These are phyloP conservation scores for Amyloporia xantha DNA, from an alignment of 768 basidiomycete species.

Conservation along the genomic window DNA sequence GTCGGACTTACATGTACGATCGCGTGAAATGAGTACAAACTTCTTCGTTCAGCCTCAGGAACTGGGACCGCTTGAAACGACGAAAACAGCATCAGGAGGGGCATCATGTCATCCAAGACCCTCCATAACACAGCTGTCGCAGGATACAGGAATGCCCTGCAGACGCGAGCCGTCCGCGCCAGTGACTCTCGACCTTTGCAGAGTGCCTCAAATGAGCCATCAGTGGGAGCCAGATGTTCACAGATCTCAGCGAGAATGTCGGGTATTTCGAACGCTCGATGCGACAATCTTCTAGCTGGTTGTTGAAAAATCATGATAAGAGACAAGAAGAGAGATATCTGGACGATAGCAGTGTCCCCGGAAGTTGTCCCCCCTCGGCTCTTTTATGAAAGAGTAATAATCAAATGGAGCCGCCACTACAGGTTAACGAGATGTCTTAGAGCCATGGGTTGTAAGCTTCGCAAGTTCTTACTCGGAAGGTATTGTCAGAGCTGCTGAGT, in stretches of 20 bases:
- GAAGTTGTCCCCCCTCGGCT: no score
- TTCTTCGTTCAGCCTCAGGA: neutral
- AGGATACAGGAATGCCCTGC: neutral
- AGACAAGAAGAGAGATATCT: neutral
- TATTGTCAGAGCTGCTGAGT: no score
- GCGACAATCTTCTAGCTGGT: neutral
- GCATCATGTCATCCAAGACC: neutral
- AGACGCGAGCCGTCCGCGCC: neutral
- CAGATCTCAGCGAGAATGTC: neutral
- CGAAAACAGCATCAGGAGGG: neutral
- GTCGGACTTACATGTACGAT: neutral
- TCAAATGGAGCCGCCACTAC: no score
- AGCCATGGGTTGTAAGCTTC: no score
- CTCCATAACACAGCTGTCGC: neutral
- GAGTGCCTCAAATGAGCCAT: neutral
- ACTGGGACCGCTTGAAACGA: neutral
- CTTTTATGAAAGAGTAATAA: no score
- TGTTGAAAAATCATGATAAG: neutral
- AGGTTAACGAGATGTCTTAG: no score
- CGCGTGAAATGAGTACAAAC: neutral
- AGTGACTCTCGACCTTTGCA: neutral
- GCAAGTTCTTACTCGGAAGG: no score
- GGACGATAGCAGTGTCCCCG: no score
- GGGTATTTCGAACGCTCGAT: neutral
- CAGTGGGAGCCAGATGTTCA: no score